Evolutionary conservation across 2,329 filamentous ascomycete genomes (phyloP), one percentile per base, ranked within the genome.

Genomic region (Aspergillus uvarum): DNA sequence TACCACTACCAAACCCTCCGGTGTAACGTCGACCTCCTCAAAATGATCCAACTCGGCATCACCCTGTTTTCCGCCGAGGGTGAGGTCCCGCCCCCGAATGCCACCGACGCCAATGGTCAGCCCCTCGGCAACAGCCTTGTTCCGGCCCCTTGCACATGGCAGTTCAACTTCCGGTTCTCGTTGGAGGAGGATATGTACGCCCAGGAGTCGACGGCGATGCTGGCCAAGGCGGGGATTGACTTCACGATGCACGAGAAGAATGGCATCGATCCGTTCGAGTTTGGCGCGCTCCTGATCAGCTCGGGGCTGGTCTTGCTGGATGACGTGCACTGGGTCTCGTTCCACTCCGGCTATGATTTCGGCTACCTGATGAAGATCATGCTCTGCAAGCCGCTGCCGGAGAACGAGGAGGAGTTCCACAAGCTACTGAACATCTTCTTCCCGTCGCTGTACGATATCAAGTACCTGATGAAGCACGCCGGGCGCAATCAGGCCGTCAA

Each of bases 1-100:
- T 99, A 99, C 74, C 95, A 99, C 75, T 99, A 99, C 79, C 95
- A 99, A 81, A 98, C 94, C 62, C 83, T 99, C 51, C 90, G 95
- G 63, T 96, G 92, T 69, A 99, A 99, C 74, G 95, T 99, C 71
- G 95, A 99, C 74, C 87, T 99, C 72, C 86, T 99, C 70, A 97
- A 96, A 76, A 93, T 98, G 67, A 98, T 99, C 65, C 95, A 99
- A 75, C 89, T 99, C 59, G 95, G 95, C 60, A 89, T 99, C 68
- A 96, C 94, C 3, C 82, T 99, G 16, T 98, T 97, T 80, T 93
- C 92, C 64, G 85, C 92, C 61, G 89, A 96, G 63, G 95, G 95
- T 61, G 91, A 98, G 67, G 87, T 92, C 2, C 91, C 92, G 1
- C 91, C 92, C 2, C 83, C 89, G 11, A 86, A 88, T 65, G 86